Base-by-base conservation (phyloP, 1,284 basidiomycete species). In the Phellopilus nigrolimitatus region DNA sequence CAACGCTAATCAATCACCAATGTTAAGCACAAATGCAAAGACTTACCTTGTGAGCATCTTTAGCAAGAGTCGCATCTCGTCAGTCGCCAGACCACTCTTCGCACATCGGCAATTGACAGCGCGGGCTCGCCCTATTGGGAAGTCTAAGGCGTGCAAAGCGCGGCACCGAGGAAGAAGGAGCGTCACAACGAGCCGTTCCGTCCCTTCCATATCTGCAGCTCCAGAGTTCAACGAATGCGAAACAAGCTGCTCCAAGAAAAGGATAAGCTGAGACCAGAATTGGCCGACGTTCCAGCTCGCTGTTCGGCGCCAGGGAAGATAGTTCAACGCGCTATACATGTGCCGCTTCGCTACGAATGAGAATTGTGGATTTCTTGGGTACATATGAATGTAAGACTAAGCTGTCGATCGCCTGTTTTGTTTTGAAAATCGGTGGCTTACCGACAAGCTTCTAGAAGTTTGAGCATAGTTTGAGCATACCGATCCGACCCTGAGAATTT, bases 81-180 rank as follows among this genome's bases (percentile, higher is more conserved):
- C 13, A 7, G 19, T 17, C 19, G 34, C 34, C 7, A n/a, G 4
- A 10, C 34, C 34, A 15, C 19, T n/a, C 19, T 17, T 13, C 7
- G 8, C 8, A 37, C 34, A 37, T 2, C 34, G 34, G 34, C 34
- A 37, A 17, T n/a, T n/a, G 10, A 17, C 10, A 37, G 10, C 8
- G 8, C 15, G 34, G 15, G 3, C n/a, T 8, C 15, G 3, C n/a
- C 19, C 3, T 3, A 37, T 13, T 17, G 15, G 8, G 19, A 15
- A 3, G 25, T 30, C 41, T 8, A 43, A n/a, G 4, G 41, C 15
- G 15, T 43, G 41, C 3, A 43, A 4, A 5, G 41, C 41, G n/a
- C 41, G 41, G 27, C 24, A 43, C 9, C 41, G 41, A 7, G 41
- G 41, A 28, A 43, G 39, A 15, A 40, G 41, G 13, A 43, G 25